A percentile compares a stretch with the other conserved stretches of the same genome.
Conservation (phyloP, 257 asterid species). For the Fraxinus excelsior region DNA sequence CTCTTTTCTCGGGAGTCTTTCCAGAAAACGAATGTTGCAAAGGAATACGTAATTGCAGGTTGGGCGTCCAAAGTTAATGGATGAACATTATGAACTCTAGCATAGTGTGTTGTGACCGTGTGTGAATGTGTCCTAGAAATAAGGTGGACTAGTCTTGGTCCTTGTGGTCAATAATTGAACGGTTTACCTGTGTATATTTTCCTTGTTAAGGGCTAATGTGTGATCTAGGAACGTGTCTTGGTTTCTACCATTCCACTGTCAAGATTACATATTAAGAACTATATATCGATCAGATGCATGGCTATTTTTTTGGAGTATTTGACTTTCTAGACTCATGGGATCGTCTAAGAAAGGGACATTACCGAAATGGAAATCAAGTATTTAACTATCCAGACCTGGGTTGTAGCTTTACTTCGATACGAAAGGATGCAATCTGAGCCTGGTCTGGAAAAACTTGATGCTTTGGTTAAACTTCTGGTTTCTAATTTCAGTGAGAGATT, state of each 20-base stretch:
- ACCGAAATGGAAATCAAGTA: too few species aligned
- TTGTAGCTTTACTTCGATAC: too few species aligned
- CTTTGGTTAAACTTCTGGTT: too few species aligned
- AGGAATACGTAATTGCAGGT: conserved; percentile 45
- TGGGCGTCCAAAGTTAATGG: conserved; percentile 54
- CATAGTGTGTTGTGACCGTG: neutral
- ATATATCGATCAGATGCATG: neutral
- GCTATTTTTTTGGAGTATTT: neutral
- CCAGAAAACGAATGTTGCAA: conserved; percentile 43
- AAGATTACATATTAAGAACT: neutral
- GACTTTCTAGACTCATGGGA: too few species aligned
- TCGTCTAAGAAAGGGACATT: too few species aligned
- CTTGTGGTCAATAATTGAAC: neutral
- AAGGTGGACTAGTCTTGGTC: neutral
- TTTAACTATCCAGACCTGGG: too few species aligned
- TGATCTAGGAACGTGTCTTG: neutral
- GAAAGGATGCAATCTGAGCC: too few species aligned
- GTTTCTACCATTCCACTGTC: neutral
- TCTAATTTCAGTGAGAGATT: too few species aligned
- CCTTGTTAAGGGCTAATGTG: neutral
- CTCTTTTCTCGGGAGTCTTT: conserved; percentile 45
- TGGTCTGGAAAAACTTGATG: too few species aligned
- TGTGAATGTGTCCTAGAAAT: neutral
- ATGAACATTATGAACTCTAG: conserved; percentile 22
- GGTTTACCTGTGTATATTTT: neutral